Conservation (phyloP, 768 basidiomycete genomes). For the Cystofilobasidium ferigula region DNA sequence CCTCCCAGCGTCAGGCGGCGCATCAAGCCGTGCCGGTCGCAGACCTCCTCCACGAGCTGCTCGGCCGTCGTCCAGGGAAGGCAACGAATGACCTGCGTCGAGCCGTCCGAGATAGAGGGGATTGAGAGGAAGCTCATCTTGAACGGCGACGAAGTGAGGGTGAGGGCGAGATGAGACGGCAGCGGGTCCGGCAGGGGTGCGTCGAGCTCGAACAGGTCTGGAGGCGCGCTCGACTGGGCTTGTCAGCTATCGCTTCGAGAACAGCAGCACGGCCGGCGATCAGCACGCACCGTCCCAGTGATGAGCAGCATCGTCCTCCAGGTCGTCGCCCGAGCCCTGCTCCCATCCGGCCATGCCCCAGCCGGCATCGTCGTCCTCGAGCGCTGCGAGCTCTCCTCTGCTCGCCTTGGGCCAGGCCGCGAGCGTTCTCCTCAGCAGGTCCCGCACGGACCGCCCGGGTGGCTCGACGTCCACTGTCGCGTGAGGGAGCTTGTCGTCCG, state of each 20-base stretch:
- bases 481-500: neutral
- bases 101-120: conserved; percentile 9
- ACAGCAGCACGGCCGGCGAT: neutral
- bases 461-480: neutral
- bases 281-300: conserved; percentile 17
- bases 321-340: neutral
- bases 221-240: no score
- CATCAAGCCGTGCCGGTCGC: neutral
- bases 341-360: conserved; percentile 8
- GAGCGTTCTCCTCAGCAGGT: neutral
- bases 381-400: neutral
- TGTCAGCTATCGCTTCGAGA: no score
- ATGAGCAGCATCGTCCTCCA: neutral
- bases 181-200: neutral
- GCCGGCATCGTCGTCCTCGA: neutral
- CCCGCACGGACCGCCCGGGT: neutral
- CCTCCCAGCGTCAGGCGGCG: conserved; percentile 11
- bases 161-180: conserved; percentile 3
- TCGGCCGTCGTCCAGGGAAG: conserved; percentile 4
- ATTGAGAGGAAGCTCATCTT: neutral
- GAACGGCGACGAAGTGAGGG: neutral
- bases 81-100: conserved; percentile 6
- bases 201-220: conserved; percentile 11
- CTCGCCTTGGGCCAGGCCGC: neutral
- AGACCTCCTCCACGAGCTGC: conserved; percentile 2